A percentile compares a stretch with the other conserved stretches of the same genome.
These are phyloP conservation scores for Irpex lacteus DNA, from an alignment of 1,284 basidiomycete species.

Conservation along the genomic window DNA sequence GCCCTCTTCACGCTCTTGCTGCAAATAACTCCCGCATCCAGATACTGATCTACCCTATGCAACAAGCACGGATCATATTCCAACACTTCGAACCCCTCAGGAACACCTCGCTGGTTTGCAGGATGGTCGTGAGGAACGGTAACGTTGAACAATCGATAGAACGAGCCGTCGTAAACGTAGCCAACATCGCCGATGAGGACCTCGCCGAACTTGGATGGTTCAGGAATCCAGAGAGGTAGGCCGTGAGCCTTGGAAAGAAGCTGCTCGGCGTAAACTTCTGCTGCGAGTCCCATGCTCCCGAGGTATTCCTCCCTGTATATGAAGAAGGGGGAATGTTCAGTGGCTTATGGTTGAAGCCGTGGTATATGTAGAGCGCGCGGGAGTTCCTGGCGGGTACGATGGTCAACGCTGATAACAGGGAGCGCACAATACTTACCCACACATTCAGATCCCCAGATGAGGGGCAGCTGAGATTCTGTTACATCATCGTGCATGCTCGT, in stretches of 20 bases:
- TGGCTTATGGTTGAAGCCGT: too few relatives aligned
- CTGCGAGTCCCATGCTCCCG: background rate
- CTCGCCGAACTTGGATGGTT: constrained; percentile 4
- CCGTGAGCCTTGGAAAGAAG: constrained; percentile 12
- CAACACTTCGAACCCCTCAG: constrained; percentile 1
- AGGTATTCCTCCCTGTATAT: background rate
- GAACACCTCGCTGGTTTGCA: constrained; percentile 10
- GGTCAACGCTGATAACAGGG: too few relatives aligned
- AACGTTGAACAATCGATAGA: constrained; percentile 7
- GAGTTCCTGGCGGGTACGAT: too few relatives aligned
- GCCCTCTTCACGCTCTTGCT: background rate
- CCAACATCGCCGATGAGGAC: constrained; percentile 7
- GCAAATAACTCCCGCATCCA: background rate
- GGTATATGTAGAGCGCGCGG: too few relatives aligned
- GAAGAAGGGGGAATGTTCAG: background rate
- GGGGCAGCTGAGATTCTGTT: background rate
- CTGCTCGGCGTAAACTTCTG: constrained; percentile 14
- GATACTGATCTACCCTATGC: background rate
- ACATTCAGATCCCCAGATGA: background rate
- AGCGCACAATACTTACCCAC: background rate
- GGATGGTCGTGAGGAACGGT: background rate
- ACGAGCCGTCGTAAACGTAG: constrained; percentile 3
- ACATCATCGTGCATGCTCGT: background rate
- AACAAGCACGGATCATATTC: background rate
- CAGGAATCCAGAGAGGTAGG: constrained; percentile 9